Conservation (phyloP, 495 filamentous ascomycete genomes). For the Penicillium verhagenii region DNA sequence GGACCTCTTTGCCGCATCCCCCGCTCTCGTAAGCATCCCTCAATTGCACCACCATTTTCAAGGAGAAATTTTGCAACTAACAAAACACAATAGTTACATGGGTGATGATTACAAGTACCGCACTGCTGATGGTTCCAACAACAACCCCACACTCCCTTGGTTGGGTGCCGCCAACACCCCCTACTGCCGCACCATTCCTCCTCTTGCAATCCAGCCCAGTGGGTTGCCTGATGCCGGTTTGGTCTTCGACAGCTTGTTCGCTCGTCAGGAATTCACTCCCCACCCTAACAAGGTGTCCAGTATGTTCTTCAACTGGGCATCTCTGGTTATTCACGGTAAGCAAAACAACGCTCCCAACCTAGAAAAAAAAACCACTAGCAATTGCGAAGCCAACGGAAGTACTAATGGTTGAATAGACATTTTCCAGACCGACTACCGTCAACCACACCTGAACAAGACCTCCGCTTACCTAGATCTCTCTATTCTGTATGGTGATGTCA, state of each 20-base stretch:
- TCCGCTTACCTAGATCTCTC: no score
- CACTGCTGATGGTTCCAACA: constrained; percentile 71
- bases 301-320: constrained; percentile 60
- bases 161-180: constrained; percentile 56
- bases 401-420: neutral
- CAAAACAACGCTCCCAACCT: no score
- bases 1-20: constrained; percentile 57
- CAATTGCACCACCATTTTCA: neutral
- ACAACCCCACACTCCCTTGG: constrained; percentile 57
- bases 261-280: constrained; percentile 51
- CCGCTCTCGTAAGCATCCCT: constrained; percentile 44
- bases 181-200: constrained; percentile 54
- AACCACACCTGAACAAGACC: no score
- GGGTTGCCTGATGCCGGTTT: constrained; percentile 54
- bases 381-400: neutral
- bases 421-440: no score
- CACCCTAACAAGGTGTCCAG: constrained; percentile 59
- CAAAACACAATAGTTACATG: constrained; percentile 46
- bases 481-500: no score
- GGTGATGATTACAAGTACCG: constrained; percentile 66
- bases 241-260: constrained; percentile 54
- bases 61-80: constrained; percentile 13
- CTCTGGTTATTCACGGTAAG: constrained; percentile 55
- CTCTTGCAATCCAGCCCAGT: constrained; percentile 50
- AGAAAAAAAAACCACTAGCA: no score